Base-by-base conservation (phyloP, 2,329 filamentous ascomycete genomes). In the Colletotrichum spaethianum region DNA sequence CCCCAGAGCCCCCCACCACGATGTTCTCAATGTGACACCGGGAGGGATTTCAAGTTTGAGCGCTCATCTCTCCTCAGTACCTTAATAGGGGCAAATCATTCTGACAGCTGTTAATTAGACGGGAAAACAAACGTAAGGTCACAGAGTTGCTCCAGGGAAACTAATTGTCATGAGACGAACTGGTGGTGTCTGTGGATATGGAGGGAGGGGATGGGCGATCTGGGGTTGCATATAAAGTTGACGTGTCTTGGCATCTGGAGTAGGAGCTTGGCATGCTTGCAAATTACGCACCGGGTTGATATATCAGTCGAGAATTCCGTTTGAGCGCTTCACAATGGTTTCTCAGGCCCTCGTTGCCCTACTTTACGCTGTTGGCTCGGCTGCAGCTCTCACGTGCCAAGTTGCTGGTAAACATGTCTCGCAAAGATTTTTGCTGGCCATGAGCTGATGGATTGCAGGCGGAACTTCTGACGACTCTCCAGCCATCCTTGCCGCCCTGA, bases 401-500 rank as follows among this genome's bases (percentile, higher is more conserved):
- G 50, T 64, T 33, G 48, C 62, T 44, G 50, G 28, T 55, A 20
- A 23, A 38, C n/a, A n/a, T 18, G 26, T 2, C 6, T 1, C 12
- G 33, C 59, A 20, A 33, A 9, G 5, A 16, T 9, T 18, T 11
- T 9, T n/a, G 28, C 2, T 16, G 42, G 28, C n/a, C 9, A 33
- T 4, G 3, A 7, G 14, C 42, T 62, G 42, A 64, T 20, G 3
- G 1, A 33, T n/a, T 20, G 18, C 1, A 64, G 59, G 72, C 61
- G 40, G 70, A 20, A 79, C 89, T 38, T 50, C 60, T 20, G 53
- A 72, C 4, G 70, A 44, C 65, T 81, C 26, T 79, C 81, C 73
- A 31, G 67, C 84, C 55, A 87, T 92, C 64, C 77, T 91, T 2
- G 77, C 81, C 0, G 88, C 89, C 1, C 79, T 91, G 67, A 81